phyloP scores from a whole-genome alignment of 768 basidiomycete genomes.

The Termitomyces bulborhizus region DNA sequence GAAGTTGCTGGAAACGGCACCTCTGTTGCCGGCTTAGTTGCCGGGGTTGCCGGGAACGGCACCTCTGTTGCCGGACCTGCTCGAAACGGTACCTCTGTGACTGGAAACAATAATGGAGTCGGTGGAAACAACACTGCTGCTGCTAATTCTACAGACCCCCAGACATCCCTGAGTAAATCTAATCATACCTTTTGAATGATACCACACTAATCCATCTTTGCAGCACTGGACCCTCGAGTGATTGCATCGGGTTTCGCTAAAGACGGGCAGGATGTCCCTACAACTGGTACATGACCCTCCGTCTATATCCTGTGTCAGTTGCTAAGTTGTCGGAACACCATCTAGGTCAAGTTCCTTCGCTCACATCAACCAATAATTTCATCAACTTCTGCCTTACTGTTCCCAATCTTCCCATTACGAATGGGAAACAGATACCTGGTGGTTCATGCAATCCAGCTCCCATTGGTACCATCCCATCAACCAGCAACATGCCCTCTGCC shows the following conservation, averaged over 20 bases:
- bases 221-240: slow-evolving; percentile 46
- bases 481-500: slow-evolving; percentile 34
- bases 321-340: not conserved
- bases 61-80: not conserved
- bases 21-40: not conserved
- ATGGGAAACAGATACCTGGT: slow-evolving; percentile 41
- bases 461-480: slow-evolving; percentile 44
- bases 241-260: slow-evolving; percentile 45
- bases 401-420: slow-evolving; percentile 38
- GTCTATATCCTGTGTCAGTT: not conserved
- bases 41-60: too few relatives aligned
- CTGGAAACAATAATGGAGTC: not conserved
- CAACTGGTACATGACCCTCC: slow-evolving; percentile 21
- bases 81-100: not conserved
- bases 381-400: slow-evolving; percentile 44
- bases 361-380: slow-evolving; percentile 54
- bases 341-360: slow-evolving; percentile 40
- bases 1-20: too few relatives aligned
- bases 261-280: slow-evolving; percentile 38
- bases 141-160: slow-evolving; percentile 28
- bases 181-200: not conserved
- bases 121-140: slow-evolving; percentile 5
- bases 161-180: slow-evolving; percentile 35
- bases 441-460: slow-evolving; percentile 54
- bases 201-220: not conserved